A percentile compares a stretch with the other conserved stretches of the same genome.
These are phyloP conservation scores for Claviceps sp. DNA, from an alignment of 2,329 filamentous ascomycete species.

Conservation along the genomic window DNA sequence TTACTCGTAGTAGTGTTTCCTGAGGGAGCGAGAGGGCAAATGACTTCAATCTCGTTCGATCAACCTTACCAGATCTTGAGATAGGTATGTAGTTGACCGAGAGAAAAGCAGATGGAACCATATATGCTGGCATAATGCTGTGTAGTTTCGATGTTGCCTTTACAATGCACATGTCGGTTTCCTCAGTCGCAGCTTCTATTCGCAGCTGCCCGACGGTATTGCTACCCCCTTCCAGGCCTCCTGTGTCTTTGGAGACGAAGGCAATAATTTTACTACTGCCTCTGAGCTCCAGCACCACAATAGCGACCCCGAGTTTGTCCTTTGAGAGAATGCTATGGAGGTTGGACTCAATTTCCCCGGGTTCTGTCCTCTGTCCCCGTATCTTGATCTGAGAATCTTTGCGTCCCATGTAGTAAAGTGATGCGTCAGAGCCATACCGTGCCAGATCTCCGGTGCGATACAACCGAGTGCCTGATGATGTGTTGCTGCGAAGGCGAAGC, in stretches of 20 bases:
- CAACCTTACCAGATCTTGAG: neutral
- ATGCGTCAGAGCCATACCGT: slow-evolving; percentile 17
- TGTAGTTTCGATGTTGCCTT: neutral
- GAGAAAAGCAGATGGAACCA: neutral
- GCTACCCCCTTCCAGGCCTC: neutral
- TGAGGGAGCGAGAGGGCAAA: neutral
- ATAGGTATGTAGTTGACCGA: neutral
- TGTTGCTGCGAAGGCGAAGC: slow-evolving; percentile 14
- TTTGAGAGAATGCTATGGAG: neutral
- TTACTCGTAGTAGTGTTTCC: neutral
- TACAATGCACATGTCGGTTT: neutral
- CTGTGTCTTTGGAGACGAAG: neutral
- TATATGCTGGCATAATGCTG: neutral
- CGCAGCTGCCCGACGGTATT: neutral
- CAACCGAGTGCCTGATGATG: slow-evolving; percentile 4
- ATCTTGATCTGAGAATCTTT: slow-evolving; percentile 31
- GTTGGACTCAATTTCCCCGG: slow-evolving; percentile 12
- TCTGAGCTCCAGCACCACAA: neutral
- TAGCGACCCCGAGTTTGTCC: neutral
- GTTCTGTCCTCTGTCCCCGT: slow-evolving; percentile 38
- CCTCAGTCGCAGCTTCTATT: neutral
- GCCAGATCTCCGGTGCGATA: slow-evolving; percentile 13
- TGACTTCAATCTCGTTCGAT: neutral
- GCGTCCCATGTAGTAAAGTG: slow-evolving; percentile 12
- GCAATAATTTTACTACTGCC: neutral